Base-by-base conservation (phyloP, 805 yeast species). In the Candida stauntonica region DNA sequence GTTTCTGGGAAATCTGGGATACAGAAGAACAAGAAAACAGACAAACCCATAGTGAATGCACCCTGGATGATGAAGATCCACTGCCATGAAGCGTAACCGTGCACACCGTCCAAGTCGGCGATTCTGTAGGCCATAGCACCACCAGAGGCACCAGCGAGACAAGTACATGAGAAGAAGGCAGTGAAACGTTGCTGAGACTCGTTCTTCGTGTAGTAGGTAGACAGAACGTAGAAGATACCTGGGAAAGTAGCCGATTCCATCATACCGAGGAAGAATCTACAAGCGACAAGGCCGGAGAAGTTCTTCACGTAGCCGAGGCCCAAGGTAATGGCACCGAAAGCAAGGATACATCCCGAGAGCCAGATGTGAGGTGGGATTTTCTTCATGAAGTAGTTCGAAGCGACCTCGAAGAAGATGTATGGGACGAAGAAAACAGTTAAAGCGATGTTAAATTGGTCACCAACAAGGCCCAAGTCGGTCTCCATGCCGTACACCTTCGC, bases 401-500 rank as follows among this genome's bases (percentile, higher is more conserved):
- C 39, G 44, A 67, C 48, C 52, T 59, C 61, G 57, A 64, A 62
- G 24, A 63, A 30, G 31, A 63, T 47, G 37, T 74, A 75, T 3
- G 78, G 71, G 7, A 64, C 70, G 44, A 63, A 75, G 41, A 73
- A 66, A 1, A 75, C 67, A 6, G 77, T 66, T 15, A 70, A 67
- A 17, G 70, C 68, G 24, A 61, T 64, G 20, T 69, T 65, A 50
- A 62, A 72, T 46, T 73, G 71, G 31, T 54, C 55, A 2, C 67
- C 66, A 2, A 60, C 57, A 29, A 86, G 64, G 15, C 67, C 51
- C 26, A 86, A 59, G 41, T 78, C 83, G 1, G 52, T 60, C 16
- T 68, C 68, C 66, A 86, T 66, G 11, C 87, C 87, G 54, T 83
- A 84, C 39, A 81, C 73, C 43, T 77, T 77, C 7, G 95, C 94